Evolutionary conservation across 1,139 yeast species (phyloP), one percentile per base, ranked within the genome.

Genomic region (Spencermartinsiella ligniputridi): DNA sequence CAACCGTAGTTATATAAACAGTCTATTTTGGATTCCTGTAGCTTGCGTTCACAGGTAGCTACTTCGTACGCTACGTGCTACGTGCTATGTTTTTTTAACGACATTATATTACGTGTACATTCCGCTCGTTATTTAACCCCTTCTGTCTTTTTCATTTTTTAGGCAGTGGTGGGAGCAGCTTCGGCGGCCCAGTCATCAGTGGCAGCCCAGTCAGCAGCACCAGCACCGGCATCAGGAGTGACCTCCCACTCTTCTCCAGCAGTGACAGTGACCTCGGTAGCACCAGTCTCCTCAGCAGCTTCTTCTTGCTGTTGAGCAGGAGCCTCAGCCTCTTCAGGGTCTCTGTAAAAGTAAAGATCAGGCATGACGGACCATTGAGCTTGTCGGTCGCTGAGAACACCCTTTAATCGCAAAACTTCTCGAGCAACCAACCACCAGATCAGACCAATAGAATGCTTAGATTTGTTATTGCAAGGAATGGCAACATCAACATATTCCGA

Each of bases 311-410:
- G 71, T 64, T 76, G 78, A 62, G 75, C 70, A 69, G 81, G 77
- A 71, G 83, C 88, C 78, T 88, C 96, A 75, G 85, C 85, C 78
- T 92, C 99, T 80, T 92, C 98, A 70, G 98, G 98, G 79, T 92
- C 97, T 84, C 99, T 92, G 97, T 92, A 92, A 90, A 92, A 92
- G 89, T 90, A 92, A 77, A 90, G 83, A 80, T 92, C 99, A 76
- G 97, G 97, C 98, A 92, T 94, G 72, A 92, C 94, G 64, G 95
- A 78, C 99, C 99, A 92, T 73, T 85, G 86, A 74, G 94, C 87
- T 64, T 87, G 72, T 83, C 99, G 90, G 88, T 86, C 88, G 71
- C 95, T 90, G 66, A 92, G 78, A 71, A 90, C 84, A 71, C 99
- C 98, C 81, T 97, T 87, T 75, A 92, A 85, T 82, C 99, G 88